Base-by-base conservation (phyloP, 352 stramenopile genomes). In the Pseudoperonospora humuli region DNA sequence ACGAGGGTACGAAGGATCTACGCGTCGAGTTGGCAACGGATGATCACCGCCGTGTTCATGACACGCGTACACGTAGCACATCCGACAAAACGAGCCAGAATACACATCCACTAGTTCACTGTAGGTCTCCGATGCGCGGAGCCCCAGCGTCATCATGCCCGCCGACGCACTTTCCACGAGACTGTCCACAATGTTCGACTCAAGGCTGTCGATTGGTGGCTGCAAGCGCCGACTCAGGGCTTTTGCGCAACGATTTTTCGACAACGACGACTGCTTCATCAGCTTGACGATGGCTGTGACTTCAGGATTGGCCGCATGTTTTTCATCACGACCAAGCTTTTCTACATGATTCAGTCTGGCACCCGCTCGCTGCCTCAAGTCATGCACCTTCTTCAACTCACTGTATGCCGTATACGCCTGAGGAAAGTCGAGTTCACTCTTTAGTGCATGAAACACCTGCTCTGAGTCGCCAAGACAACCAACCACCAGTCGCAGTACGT, bases 21-120 rank as follows among this genome's bases (percentile, higher is more conserved):
- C 53, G 1, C 75, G 68, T 1, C 50, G 56, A 5, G 44, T 54
- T 2, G 73, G 75, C 26, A 85, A 61, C 9, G 78, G 73, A 33
- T 86, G 78, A 31, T 90, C 71, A 21, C 78, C 86, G 2, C 86
- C 81, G 56, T 97, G 90, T 19, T 93, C 63, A 27, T 84, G 80
- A 37, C 87, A 97, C 46, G 93, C 78, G 50, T 96, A 97, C 28
- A 57, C 81, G 54, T 96, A 96, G 61, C 90, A 96, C 64, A 87
- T 82, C 18, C 83, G 68, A 46, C 90, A 96, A 40, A 96, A 96
- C 1, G 95, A 55, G 15, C 88, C 67, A 21, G 73, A 61, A 50
- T 90, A 96, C 2, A 78, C 83, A 53, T 93, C 73, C 32, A 79
- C 81, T 11, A 93, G 47, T 20, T 84, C 62, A 8, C 50, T 57